Evolutionary conservation across 805 yeast genomes (phyloP).

Genomic region (Suhomyces vadensis): DNA sequence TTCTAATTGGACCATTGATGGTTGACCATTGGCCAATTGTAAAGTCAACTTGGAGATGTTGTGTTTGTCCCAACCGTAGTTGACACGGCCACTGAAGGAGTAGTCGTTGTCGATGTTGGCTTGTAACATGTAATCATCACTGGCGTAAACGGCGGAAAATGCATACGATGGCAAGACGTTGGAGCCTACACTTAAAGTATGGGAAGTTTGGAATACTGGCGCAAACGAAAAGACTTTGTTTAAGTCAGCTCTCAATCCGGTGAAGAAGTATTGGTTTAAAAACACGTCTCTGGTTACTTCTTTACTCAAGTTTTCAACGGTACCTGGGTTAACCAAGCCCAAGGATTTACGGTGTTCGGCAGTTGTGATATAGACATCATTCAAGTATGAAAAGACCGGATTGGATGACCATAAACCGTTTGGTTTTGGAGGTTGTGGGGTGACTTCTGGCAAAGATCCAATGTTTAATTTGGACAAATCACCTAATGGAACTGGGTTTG

Average conservation of each 20-base stretch:
- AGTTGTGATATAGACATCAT: slow-evolving; percentile 71
- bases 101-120: slow-evolving; percentile 89
- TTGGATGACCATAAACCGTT: slow-evolving; percentile 75
- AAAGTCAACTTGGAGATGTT: slow-evolving; percentile 80
- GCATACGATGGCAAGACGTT: slow-evolving; percentile 86
- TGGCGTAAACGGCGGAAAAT: slow-evolving; percentile 84
- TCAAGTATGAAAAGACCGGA: slow-evolving; percentile 77
- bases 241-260: slow-evolving; percentile 95
- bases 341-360: slow-evolving; percentile 77
- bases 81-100: slow-evolving; percentile 82
- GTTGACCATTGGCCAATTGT: slow-evolving; percentile 87
- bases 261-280: slow-evolving; percentile 83
- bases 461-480: slow-evolving; percentile 59
- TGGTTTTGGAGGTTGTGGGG: slow-evolving; percentile 53
- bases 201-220: slow-evolving; percentile 97
- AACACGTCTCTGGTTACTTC: slow-evolving; percentile 95
- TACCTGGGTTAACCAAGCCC: slow-evolving; percentile 89
- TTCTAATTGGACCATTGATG: slow-evolving; percentile 91
- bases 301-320: slow-evolving; percentile 47
- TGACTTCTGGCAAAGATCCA: slow-evolving; percentile 59
- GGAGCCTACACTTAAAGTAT: slow-evolving; percentile 87
- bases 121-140: slow-evolving; percentile 81
- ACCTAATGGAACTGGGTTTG: slow-evolving; percentile 54
- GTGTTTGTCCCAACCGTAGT: slow-evolving; percentile 84
- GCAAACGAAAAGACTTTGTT: slow-evolving; percentile 86